Percentiles rank a stretch among this genome's conserved stretches.
Evolutionary conservation across 2,329 filamentous ascomycete species (phyloP).

Genomic region (Aspergillus melleus): DNA sequence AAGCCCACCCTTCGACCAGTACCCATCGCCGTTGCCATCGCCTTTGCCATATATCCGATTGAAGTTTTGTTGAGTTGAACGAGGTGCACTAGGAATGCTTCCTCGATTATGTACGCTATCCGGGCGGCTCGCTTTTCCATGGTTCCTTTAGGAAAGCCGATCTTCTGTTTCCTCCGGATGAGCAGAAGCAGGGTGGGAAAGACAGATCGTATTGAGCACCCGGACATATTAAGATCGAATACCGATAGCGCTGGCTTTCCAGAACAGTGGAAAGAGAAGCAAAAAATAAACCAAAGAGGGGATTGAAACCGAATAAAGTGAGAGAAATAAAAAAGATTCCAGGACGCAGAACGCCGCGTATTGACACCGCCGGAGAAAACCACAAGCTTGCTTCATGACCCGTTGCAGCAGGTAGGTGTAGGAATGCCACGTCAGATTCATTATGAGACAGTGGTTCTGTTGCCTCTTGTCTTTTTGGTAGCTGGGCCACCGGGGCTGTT

Average conservation of each 20-base stretch:
- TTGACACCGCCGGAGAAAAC: not conserved
- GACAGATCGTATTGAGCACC: not conserved
- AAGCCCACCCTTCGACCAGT: conserved; percentile 9
- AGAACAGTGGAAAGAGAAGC: conserved; percentile 6
- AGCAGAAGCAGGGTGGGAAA: not conserved
- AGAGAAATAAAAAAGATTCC: not conserved
- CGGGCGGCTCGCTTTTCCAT: too few relatives aligned
- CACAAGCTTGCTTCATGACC: not conserved
- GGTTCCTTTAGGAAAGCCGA: too few relatives aligned
- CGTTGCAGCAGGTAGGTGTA: not conserved
- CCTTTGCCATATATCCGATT: too few relatives aligned
- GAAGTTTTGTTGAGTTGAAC: too few relatives aligned
- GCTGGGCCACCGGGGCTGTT: conserved; percentile 26
- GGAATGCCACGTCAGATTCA: not conserved
- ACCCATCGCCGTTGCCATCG: conserved; percentile 2
- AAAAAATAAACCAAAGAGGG: conserved; percentile 6
- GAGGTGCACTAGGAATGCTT: too few relatives aligned
- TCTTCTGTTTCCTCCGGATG: not conserved
- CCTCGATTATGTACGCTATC: too few relatives aligned
- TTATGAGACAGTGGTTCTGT: conserved; percentile 13
- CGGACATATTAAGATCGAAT: conserved; percentile 11
- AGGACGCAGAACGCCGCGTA: not conserved
- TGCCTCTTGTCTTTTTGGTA: conserved; percentile 33
- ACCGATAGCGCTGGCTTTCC: conserved; percentile 6
- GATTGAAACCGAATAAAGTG: not conserved